Percentiles rank a stretch among this genome's conserved stretches.
phyloP scores from a whole-genome alignment of 768 basidiomycete species.

The Pulveroboletus sp. region DNA sequence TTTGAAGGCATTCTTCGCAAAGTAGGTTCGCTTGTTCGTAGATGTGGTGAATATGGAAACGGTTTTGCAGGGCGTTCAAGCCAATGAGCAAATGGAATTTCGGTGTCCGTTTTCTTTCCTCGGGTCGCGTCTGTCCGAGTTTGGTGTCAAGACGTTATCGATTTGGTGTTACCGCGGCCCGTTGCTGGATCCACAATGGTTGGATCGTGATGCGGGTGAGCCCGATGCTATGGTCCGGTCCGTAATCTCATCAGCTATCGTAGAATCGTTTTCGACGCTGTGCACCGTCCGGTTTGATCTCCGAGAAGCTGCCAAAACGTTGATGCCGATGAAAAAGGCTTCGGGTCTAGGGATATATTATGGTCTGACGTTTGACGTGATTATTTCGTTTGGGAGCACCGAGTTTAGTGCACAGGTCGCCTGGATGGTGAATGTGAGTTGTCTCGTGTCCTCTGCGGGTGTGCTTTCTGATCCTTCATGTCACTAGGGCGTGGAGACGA shows the following conservation, averaged over 20 bases:
- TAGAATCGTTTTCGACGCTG: constrained; percentile 13
- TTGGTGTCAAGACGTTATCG: neutral
- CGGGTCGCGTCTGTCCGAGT: neutral
- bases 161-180: constrained; percentile 16
- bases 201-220: constrained; percentile 5
- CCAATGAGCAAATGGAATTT: constrained; percentile 12
- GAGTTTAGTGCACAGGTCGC: constrained; percentile 23
- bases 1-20: constrained; percentile 9
- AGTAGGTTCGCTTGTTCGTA: neutral
- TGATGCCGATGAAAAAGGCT: neutral
- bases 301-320: neutral
- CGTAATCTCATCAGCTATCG: neutral
- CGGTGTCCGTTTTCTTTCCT: constrained; percentile 3
- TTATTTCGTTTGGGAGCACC: constrained; percentile 14
- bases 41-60: neutral
- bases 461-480: neutral
- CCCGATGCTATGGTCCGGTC: neutral
- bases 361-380: constrained; percentile 1
- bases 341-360: constrained; percentile 7
- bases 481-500: neutral
- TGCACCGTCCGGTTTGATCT: constrained; percentile 8
- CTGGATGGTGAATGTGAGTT: constrained; percentile 1
- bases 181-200: constrained; percentile 8
- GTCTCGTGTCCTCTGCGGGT: neutral
- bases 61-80: constrained; percentile 7